Evolutionary conservation across 108 stramenopile species (phyloP), one percentile per base, ranked within the genome.

Genomic region (Mayamaea pseudoterrestris): DNA sequence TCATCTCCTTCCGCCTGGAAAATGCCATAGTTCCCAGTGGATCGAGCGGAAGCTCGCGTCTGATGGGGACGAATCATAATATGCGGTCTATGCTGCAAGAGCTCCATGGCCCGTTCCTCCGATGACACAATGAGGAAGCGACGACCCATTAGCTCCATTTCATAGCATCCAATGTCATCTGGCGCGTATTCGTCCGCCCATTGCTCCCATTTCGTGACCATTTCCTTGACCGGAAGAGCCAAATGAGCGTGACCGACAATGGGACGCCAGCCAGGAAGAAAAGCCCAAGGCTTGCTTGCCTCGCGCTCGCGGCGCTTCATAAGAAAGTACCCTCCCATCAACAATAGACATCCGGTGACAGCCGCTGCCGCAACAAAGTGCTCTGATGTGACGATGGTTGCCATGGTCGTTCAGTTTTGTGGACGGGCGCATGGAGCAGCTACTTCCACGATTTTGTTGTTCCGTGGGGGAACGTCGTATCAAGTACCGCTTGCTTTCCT

Each of bases 1-100:
- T 6, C 27, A 0, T 41, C 27, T 35, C 64, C 64, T 22, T 58
- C 52, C 14, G 64, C 57, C 30, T 43, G 13, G 27, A 65, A 65
- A 11, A 65, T 17, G 13, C 64, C 64, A n/a, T 52, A 13, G 47
- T 41, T 40, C 8, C 48, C 47, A 5, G 51, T 22, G 25, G 32
- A 35, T 1, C 13, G 25, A 25, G 53, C 0, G 29, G 52, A 30
- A 9, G 4, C 44, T 14, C 18, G 27, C 16, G 17, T 3, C 2
- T 16, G 30, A 11, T n/a, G 12, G 9, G 18, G 26, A 2, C 60
- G 51, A 7, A 5, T 22, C 2, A 61, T 30, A 0, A 35, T 7
- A 32, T 45, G 26, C 4, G 60, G 60, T 24, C 60, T 25, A 12
- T 43, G 27, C 27, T 34, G 20, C 18, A 43, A 34, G 47, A 64